Evolutionary conservation across 164 flowering plant genomes (phyloP), one percentile per base, ranked within the genome.

Genomic region (Nymphaea colorata): DNA sequence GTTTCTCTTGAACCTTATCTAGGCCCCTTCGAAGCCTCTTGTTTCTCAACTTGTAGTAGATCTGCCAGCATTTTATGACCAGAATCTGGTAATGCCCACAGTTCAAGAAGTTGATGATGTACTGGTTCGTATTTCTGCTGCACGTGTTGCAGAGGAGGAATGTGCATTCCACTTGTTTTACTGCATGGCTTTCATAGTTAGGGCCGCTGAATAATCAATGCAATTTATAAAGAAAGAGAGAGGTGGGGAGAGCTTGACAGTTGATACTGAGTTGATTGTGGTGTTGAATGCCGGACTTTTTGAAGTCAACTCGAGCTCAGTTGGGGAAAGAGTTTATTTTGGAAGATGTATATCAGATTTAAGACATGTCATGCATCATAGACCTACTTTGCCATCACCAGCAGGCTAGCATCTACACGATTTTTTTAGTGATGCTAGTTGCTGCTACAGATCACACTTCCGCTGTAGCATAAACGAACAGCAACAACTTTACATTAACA

Each of bases 91-190:
- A 59, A 44, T 84, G 15, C 97, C 96, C 7, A 80, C 87, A 16
- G 79, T 85, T 61, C 44, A 77, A 43, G 93, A 89, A 72, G 93
- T 93, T 51, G 96, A 91, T 77, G 89, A 83, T 61, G 67, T 82
- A 53, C 72, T 91, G 78, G 91, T 93, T 66, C 53, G 11, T 47
- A 47, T 51, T 4, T 3, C 55, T 51, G 55, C 55, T 51, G 55
- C 55, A 51, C 12, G 12, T 41, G n/a, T 51, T 43, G 15, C 87
- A 88, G 94, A 92, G 73, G 85, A 84, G 61, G 91, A 88, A 66
- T 88, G 95, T 93, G 86, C 98, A 0, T 92, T 92, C 67, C 96
- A 92, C 73, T 76, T 89, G 78, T 94, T 92, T 51, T 92, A 92
- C 51, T 92, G 92, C 68, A 87, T 92, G 74, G 94, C 98, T 6